Base-by-base conservation (phyloP, 495 filamentous ascomycete genomes). In the Neurospora terricola region DNA sequence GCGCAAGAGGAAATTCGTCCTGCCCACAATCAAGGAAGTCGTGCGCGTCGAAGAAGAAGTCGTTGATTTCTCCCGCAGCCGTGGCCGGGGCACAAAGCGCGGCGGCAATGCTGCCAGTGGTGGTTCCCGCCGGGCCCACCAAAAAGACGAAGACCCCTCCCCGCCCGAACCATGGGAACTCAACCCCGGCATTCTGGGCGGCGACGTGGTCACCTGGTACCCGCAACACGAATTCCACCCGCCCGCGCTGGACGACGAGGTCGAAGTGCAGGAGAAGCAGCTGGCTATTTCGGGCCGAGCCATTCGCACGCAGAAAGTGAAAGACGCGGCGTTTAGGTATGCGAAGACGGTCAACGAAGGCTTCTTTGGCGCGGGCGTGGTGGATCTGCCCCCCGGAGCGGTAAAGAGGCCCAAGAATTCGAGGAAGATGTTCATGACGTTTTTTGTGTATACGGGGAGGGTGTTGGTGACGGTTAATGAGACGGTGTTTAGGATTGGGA, bases 371-470 rank as follows among this genome's bases (percentile, higher is more conserved):
- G 89, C 90, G 3, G 96, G 96, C 0, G 88, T 98, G 71, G 91
- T 99, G 38, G 94, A 98, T 69, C 82, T 99, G 21, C 93, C 93
- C 7, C 90, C 93, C 3, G 90, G 91, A 5, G 90, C 90, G 21
- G 86, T 90, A 69, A 99, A 99, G 86, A 87, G 91, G 75, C 87
- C 89, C 21, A 99, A 98, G 85, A 97, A 97, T 77, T 90, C 91
- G 5, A 88, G 95, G 70, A 93, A 91, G 81, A 97, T 97, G 91
- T 94, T 97, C 75, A 93, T 98, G 90, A 91, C 91, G 1, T 98
- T 99, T 78, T 98, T 96, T 80, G 91, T 99, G 38, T 89, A 91
- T 72, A 81, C 85, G 27, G 96, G 96, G 8, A 87, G 89, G 69
- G 93, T 97, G 42, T 80, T 84, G 75, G 92, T 93, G 34, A 90